Evolutionary conservation across 805 yeast genomes (phyloP).

Genomic region (Candida mattraensis): DNA sequence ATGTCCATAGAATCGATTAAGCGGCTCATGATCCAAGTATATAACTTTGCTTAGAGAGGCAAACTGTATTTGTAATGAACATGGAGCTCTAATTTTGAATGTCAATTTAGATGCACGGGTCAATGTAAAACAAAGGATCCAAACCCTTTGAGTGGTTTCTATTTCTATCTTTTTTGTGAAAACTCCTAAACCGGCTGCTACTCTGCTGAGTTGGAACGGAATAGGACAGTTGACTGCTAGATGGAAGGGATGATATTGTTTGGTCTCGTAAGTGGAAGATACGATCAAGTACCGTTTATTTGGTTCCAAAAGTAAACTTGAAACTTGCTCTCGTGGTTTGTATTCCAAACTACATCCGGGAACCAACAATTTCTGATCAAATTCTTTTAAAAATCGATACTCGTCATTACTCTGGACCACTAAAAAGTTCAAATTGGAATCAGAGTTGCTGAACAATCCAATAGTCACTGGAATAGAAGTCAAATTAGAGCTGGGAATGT

Average conservation of each 20-base stretch:
- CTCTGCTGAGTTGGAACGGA: conserved; percentile 6
- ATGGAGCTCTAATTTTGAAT: no score
- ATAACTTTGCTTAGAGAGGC: no score
- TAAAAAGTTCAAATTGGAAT: conserved; percentile 40
- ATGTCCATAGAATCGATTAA: no score
- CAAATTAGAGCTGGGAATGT: conserved; percentile 22
- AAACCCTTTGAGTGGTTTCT: no score
- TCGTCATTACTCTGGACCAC: conserved; percentile 40
- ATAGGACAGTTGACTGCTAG: conserved; percentile 31
- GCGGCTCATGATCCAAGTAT: no score
- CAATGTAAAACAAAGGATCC: no score
- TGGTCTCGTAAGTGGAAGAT: conserved; percentile 44
- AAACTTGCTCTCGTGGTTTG: conserved; percentile 25
- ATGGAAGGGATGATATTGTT: conserved; percentile 30
- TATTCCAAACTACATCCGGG: conserved; percentile 34
- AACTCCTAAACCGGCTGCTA: conserved; percentile 14
- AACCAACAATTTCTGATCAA: conserved; percentile 33
- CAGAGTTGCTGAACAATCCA: conserved; percentile 26
- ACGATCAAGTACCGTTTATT: conserved; percentile 46
- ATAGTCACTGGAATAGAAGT: conserved; percentile 22
- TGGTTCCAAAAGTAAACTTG: conserved; percentile 26
- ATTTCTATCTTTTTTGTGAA: conserved; percentile 10
- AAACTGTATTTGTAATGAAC: no score
- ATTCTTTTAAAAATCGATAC: conserved; percentile 24
- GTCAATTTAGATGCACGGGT: no score